phyloP scores from a whole-genome alignment of 75 land plant genomes.

The Sequoia sempervirens region DNA sequence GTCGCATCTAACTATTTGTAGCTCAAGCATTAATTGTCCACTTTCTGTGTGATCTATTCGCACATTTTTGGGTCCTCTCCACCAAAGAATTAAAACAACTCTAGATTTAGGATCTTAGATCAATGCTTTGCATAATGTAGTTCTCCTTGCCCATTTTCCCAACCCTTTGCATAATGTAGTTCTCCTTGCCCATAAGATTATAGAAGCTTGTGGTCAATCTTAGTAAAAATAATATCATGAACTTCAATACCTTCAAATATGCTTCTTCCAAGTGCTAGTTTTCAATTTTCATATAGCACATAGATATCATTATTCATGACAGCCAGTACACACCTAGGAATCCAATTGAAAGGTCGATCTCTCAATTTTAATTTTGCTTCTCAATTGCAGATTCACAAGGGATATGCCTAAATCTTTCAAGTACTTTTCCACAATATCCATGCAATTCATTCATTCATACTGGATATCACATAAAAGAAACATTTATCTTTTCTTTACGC shows the following conservation, averaged over 20 bases:
- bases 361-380: background rate
- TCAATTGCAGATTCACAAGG: background rate
- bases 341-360: background rate
- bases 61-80: background rate
- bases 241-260: background rate
- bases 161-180: background rate
- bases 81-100: background rate
- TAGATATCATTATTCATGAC: background rate
- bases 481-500: background rate
- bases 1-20: background rate
- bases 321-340: background rate
- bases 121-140: background rate
- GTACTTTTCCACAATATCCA: background rate
- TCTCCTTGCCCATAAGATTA: background rate
- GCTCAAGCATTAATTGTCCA: background rate
- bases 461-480: background rate
- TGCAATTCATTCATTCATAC: background rate
- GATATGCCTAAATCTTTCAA: background rate
- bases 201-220: background rate
- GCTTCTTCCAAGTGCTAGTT: background rate
- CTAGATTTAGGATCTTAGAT: background rate
- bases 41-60: background rate
- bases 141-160: background rate
- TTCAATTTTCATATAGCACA: background rate
- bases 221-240: background rate